Base-by-base conservation (phyloP, 768 basidiomycete genomes). In the Rubroboletus satanas region DNA sequence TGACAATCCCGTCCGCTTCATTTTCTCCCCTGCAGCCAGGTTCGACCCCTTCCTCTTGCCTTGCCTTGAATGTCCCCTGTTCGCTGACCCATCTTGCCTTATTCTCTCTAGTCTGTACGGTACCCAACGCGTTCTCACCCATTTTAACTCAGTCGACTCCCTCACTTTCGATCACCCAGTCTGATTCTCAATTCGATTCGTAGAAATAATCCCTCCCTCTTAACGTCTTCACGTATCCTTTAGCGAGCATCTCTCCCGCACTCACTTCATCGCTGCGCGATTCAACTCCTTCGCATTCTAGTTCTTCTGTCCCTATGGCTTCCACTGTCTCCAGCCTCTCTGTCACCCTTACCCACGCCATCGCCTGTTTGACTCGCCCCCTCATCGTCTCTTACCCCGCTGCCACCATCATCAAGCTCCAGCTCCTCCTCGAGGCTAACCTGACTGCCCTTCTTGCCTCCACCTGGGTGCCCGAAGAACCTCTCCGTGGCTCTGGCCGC, bases 321-420 rank as follows among this genome's bases (percentile, higher is more conserved):
- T 68, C 72, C 58, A 61, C 70, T 61, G 63, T 81, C 61, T 72
- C 78, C 62, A 77, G 71, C 62, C 83, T 92, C 70, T 76, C 84
- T 58, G 68, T 82, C 72, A 79, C 88, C 59, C 81, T 92, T 69
- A 78, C 85, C 56, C 85, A 91, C 64, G 84, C 84, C 68, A 79
- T 90, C 68, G 74, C 83, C 53, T 88, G 83, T 76, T 77, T 92
- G 69, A 89, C 86, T 36, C 78, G 80, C 33, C 82, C 86, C 54
- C 80, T 90, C 56, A 74, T 79, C 62, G 63, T 70, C 51, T 71
- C 77, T 38, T 82, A 87, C 70, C 71, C 85, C n/a, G 76, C 82
- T 42, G 74, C 78, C 52, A 82, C 82, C 60, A 75, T 88, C 71
- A 77, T 79, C 66, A 85, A 83, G 68, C 82, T 92, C 62, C 85